Base-by-base conservation (phyloP, 176 grass and related monocot genomes). In the Hordeum marinum region DNA sequence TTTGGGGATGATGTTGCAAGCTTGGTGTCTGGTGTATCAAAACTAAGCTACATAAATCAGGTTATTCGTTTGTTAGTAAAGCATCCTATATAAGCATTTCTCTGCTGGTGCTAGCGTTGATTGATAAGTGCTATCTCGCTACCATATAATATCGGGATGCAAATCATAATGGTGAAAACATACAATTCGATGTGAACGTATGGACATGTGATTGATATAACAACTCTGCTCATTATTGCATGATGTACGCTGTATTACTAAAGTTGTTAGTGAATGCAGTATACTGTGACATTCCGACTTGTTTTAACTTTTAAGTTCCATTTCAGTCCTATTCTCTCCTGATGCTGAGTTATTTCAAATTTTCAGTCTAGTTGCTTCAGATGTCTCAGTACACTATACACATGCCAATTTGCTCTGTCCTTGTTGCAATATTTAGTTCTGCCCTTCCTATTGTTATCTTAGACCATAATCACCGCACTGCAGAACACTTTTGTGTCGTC, bases 1-100 rank as follows among this genome's bases (percentile, higher is more conserved):
- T 98, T 98, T 90, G 96, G 90, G 64, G 81, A 89, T 83, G 93
- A 98, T 89, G 93, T 98, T 73, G 89, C 93, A 52, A 69, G 78
- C 83, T 87, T 98, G 75, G 93, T 98, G 58, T 94, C 91, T 74
- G 86, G 91, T 82, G 93, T 98, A 79, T 98, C 96, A 86, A 98
- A 98, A 83, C 80, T 98, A 84, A 98, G 96, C 80, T 95, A 94
- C 83, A 92, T 98, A 94, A 98, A 98, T 78, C 93, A 98, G 96
- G 96, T 95, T 43, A 83, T 39, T 9, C 21, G 61, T 79, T 86
- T 82, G 42, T 77, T 92, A 60, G 67, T 65, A 63, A 35, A 80
- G 41, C 11, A 26, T 80, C 61, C 11, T 72, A 77, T 81, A 63
- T 54, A 32, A 75, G 71, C 26, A 81, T 61, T 52, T 74, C 34